Percentiles rank a stretch among this genome's conserved stretches.
phyloP scores from a whole-genome alignment of 202 grass and related monocot species.

The Setaria viridis region DNA sequence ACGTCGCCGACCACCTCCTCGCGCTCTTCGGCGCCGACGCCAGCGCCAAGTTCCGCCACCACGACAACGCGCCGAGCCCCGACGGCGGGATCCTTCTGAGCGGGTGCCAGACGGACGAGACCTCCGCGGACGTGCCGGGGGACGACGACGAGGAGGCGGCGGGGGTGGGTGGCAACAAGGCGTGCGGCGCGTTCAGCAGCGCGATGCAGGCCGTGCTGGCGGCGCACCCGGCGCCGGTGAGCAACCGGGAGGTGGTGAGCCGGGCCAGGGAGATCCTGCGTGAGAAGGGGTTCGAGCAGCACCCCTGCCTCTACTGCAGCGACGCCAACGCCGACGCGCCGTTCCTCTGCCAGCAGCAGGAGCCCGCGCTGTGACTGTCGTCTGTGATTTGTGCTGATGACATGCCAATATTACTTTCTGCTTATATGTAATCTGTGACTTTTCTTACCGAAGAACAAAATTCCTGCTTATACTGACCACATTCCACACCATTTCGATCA shows the following conservation, averaged over 20 bases:
- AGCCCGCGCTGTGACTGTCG: not conserved
- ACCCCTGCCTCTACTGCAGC: slow-evolving; percentile 66
- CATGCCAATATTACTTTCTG: not conserved
- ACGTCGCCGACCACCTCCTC: slow-evolving; percentile 56
- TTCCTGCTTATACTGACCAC: not conserved
- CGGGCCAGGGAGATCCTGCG: too few species aligned
- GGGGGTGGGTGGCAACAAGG: slow-evolving; percentile 26
- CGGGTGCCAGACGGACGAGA: slow-evolving; percentile 82
- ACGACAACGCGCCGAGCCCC: not conserved
- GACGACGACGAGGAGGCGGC: slow-evolving; percentile 27
- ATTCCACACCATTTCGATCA: not conserved
- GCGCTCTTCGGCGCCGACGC: slow-evolving; percentile 68
- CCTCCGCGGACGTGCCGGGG: slow-evolving; percentile 60
- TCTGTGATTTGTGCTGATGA: not conserved
- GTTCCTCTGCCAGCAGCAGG: slow-evolving; percentile 53
- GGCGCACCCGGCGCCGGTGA: slow-evolving; percentile 51
- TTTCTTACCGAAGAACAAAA: not conserved
- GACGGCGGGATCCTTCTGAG: slow-evolving; percentile 78
- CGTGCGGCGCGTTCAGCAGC: slow-evolving; percentile 78
- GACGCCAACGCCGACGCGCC: slow-evolving; percentile 59
- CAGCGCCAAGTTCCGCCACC: slow-evolving; percentile 66
- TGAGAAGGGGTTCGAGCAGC: too few species aligned
- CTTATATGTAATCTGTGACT: not conserved
- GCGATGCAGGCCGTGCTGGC: slow-evolving; percentile 58
- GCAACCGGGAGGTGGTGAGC: slow-evolving; percentile 64